A percentile compares a stretch with the other conserved stretches of the same genome.
Conservation (phyloP, 225 moss, liverwort and hornwort species). For the Climacium dendroides region DNA sequence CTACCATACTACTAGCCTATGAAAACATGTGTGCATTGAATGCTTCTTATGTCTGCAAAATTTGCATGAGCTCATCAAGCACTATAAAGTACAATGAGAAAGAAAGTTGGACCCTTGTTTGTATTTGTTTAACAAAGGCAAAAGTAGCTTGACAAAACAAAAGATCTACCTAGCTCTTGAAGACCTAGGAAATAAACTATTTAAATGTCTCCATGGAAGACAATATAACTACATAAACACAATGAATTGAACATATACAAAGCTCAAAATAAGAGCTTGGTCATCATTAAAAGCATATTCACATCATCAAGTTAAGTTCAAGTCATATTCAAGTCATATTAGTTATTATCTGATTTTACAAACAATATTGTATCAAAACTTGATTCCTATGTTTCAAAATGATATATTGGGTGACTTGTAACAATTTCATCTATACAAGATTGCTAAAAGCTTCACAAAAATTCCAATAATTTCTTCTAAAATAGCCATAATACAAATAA, state of each 20-base stretch:
- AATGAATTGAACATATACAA: not conserved
- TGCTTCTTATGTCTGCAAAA: not conserved
- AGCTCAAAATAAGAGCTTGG: not conserved
- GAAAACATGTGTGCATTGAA: not conserved
- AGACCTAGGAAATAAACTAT: not conserved
- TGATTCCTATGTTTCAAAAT: not conserved
- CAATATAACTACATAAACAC: not conserved
- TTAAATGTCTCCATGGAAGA: not conserved
- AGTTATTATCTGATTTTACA: not conserved
- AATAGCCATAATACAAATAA: not conserved
- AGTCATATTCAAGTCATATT: too few species aligned
- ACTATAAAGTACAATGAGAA: not conserved
- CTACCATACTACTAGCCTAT: too few species aligned
- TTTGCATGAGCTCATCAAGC: not conserved
- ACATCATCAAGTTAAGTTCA: not conserved
- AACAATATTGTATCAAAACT: not conserved
- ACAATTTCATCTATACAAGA: not conserved
- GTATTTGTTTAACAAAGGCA: not conserved
- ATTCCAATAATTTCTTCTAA: not conserved
- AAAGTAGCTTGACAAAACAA: not conserved
- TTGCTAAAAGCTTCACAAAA: not conserved
- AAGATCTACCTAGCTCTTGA: not conserved
- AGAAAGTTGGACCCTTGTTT: constrained; percentile 12
- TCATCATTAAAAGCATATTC: not conserved
- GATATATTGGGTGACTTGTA: not conserved